Evolutionary conservation across 495 filamentous ascomycete species (phyloP).

Genomic region (Aspergillus sclerotioniger): DNA sequence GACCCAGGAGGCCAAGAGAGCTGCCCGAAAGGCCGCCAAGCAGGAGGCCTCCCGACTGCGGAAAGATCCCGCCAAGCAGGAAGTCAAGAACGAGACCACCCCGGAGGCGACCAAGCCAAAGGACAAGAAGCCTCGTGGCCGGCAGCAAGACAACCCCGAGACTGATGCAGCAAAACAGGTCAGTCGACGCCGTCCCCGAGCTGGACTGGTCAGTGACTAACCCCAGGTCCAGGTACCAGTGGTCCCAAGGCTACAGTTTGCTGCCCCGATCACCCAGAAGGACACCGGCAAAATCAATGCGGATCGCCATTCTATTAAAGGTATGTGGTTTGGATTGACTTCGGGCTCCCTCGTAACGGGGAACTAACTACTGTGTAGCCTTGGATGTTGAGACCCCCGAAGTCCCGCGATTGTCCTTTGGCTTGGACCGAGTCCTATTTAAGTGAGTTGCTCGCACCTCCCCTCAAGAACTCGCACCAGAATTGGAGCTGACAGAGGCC

Average conservation of each 20-base stretch:
- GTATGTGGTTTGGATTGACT: constrained; percentile 21
- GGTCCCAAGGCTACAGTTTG: not conserved
- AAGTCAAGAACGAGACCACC: no score
- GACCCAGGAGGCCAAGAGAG: no score
- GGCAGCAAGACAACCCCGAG: no score
- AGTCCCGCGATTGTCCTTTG: constrained; percentile 73
- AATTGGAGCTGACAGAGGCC: not conserved
- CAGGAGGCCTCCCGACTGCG: no score
- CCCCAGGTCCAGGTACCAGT: not conserved
- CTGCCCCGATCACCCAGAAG: not conserved
- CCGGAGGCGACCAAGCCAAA: no score
- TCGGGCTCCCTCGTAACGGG: not conserved
- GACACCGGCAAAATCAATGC: constrained; percentile 19
- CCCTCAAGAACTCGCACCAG: constrained; percentile 11
- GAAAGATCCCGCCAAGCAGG: no score
- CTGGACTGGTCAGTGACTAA: not conserved
- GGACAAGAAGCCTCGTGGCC: not conserved
- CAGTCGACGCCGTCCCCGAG: not conserved
- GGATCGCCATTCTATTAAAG: constrained; percentile 11
- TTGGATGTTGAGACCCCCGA: constrained; percentile 53
- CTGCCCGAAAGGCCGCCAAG: no score
- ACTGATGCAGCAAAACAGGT: not conserved
- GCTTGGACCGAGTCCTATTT: constrained; percentile 87
- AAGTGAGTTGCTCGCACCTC: constrained; percentile 51
- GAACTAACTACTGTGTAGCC: constrained; percentile 25